phyloP scores from a whole-genome alignment of 1,284 basidiomycete genomes.

The Coriolopsis trogii region DNA sequence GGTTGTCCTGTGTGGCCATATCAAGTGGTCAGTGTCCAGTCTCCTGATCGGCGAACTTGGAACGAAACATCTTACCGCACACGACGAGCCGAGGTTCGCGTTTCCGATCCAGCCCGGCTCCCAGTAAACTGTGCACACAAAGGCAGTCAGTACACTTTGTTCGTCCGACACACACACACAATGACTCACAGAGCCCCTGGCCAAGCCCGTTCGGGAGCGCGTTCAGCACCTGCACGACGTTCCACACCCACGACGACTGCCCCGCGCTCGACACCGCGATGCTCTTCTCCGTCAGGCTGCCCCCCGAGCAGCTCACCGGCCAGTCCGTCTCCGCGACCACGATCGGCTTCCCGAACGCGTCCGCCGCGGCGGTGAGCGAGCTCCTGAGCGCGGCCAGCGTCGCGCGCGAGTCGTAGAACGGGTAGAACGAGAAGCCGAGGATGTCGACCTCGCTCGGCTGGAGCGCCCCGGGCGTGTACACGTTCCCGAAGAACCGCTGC shows the following conservation, averaged over 20 bases:
- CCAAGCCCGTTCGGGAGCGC: slow-evolving; percentile 50
- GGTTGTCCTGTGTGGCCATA: slow-evolving; percentile 2
- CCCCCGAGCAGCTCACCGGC: slow-evolving; percentile 53
- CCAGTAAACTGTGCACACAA: neutral
- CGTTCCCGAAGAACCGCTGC: slow-evolving; percentile 50
- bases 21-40: neutral
- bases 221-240: slow-evolving; percentile 49
- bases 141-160: neutral
- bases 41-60: no score
- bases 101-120: slow-evolving; percentile 1
- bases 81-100: neutral
- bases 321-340: slow-evolving; percentile 70
- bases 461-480: slow-evolving; percentile 57
- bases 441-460: slow-evolving; percentile 54
- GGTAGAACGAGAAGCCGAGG: slow-evolving; percentile 66
- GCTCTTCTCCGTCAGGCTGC: slow-evolving; percentile 48
- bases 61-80: neutral
- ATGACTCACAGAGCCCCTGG: slow-evolving; percentile 35
- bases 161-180: neutral
- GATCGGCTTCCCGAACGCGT: slow-evolving; percentile 52
- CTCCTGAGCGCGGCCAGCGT: slow-evolving; percentile 51
- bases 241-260: slow-evolving; percentile 54
- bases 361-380: slow-evolving; percentile 51
- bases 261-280: slow-evolving; percentile 54
- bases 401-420: slow-evolving; percentile 60